phyloP scores from a whole-genome alignment of 805 yeast species.

The Komagataella pastoris region DNA sequence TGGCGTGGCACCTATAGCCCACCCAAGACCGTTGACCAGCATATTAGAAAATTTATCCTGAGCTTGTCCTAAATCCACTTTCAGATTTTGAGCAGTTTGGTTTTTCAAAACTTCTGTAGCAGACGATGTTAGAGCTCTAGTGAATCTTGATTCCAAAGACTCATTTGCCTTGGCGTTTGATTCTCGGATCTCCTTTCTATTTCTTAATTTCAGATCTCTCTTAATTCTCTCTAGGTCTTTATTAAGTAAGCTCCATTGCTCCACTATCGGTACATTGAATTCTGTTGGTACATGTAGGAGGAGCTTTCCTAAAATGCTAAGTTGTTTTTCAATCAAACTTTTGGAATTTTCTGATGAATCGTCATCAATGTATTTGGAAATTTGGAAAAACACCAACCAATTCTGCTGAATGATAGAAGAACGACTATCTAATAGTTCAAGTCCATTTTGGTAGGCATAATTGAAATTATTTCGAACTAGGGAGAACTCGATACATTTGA shows the following conservation, averaged over 20 bases:
- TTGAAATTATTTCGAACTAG: slow-evolving; percentile 47
- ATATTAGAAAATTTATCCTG: slow-evolving; percentile 21
- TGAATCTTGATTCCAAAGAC: slow-evolving; percentile 9
- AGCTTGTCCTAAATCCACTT: neutral
- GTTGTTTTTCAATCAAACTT: slow-evolving; percentile 31
- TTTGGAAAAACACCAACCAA: slow-evolving; percentile 71
- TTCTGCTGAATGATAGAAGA: slow-evolving; percentile 13
- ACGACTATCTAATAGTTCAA: slow-evolving; percentile 21
- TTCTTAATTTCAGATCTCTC: slow-evolving; percentile 12
- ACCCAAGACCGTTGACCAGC: slow-evolving; percentile 33
- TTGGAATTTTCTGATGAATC: slow-evolving; percentile 17
- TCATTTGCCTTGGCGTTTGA: neutral
- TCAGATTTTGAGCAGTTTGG: slow-evolving; percentile 12
- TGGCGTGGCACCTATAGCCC: slow-evolving; percentile 34
- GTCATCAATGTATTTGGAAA: slow-evolving; percentile 35
- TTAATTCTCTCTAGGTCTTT: slow-evolving; percentile 18
- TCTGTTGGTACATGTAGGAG: slow-evolving; percentile 39
- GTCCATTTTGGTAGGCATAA: slow-evolving; percentile 34
- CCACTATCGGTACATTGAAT: slow-evolving; percentile 39
- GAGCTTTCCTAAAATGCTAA: slow-evolving; percentile 37
- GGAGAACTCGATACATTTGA: slow-evolving; percentile 54
- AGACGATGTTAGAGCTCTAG: slow-evolving; percentile 10
- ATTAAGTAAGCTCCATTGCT: slow-evolving; percentile 49
- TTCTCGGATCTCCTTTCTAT: neutral
- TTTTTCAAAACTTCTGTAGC: slow-evolving; percentile 9